Evolutionary conservation across 208 protist genomes (phyloP).

Genomic region (Borovskyia barvae): DNA sequence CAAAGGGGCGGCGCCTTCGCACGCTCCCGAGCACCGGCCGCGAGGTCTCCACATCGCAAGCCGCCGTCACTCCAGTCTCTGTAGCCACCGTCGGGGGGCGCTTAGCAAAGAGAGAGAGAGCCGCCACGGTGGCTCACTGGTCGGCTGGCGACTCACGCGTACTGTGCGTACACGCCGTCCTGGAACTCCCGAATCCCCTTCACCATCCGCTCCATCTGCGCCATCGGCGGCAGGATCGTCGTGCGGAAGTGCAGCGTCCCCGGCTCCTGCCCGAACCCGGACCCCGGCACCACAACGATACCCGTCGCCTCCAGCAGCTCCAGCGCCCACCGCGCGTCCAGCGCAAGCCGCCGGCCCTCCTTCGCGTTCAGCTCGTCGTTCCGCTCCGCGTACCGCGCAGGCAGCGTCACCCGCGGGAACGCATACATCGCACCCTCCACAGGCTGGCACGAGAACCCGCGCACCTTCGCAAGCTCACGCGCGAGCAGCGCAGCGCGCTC

Average conservation of each 20-base stretch:
- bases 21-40: too few species aligned
- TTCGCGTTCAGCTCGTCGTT: conserved; percentile 55
- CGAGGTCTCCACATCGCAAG: too few species aligned
- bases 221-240: conserved; percentile 98
- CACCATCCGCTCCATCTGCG: conserved; percentile 93
- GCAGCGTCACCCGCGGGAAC: conserved; percentile 95
- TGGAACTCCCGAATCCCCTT: conserved; percentile 60
- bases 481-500: conserved; percentile 65
- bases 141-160: too few species aligned
- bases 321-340: conserved; percentile 96
- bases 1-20: too few species aligned
- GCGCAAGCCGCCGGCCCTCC: conserved; percentile 62
- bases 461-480: conserved; percentile 90
- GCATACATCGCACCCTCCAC: conserved; percentile 98
- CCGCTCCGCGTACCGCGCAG: conserved; percentile 68
- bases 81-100: too few species aligned
- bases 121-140: too few species aligned
- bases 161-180: conserved; percentile 58
- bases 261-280: conserved; percentile 94
- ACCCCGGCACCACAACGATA: conserved; percentile 95
- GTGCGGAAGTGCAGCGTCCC: conserved; percentile 99
- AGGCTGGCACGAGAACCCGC: conserved; percentile 91
- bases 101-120: too few species aligned
- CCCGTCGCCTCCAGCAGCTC: conserved; percentile 95
- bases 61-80: too few species aligned